Percentiles rank a stretch among this genome's conserved stretches.
phyloP scores from a whole-genome alignment of 2,329 filamentous ascomycete genomes.

The Aureobasidium mangrovei region DNA sequence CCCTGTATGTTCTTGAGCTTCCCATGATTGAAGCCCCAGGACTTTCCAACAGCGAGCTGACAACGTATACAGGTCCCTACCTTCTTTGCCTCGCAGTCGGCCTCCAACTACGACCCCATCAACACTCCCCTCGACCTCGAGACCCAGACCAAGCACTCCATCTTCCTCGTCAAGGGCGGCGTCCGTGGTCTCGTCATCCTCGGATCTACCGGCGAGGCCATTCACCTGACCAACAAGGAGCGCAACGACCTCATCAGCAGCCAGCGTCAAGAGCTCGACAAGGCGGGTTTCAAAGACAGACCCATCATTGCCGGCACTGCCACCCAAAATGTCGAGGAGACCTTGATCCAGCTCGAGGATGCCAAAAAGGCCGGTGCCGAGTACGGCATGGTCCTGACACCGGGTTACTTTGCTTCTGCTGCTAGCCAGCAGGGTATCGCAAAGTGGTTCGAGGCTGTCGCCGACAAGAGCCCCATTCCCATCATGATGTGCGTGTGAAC shows the following conservation, averaged over 20 bases:
- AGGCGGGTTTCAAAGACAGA: slow-evolving; percentile 48
- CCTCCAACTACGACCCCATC: slow-evolving; percentile 36
- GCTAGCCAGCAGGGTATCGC: slow-evolving; percentile 51
- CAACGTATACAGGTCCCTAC: slow-evolving; percentile 41
- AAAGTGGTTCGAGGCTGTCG: slow-evolving; percentile 54
- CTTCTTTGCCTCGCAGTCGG: slow-evolving; percentile 48
- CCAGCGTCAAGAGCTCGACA: slow-evolving; percentile 47
- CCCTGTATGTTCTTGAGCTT: slow-evolving; percentile 27
- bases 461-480: slow-evolving; percentile 50
- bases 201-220: slow-evolving; percentile 56
- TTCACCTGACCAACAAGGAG: slow-evolving; percentile 52
- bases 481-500: slow-evolving; percentile 46
- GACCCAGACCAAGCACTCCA: slow-evolving; percentile 49
- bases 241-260: slow-evolving; percentile 47
- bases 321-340: slow-evolving; percentile 54
- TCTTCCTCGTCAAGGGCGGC: slow-evolving; percentile 53
- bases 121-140: slow-evolving; percentile 48
- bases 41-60: background rate
- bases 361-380: slow-evolving; percentile 50
- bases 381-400: slow-evolving; percentile 55
- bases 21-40: background rate
- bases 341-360: slow-evolving; percentile 47
- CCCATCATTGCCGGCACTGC: slow-evolving; percentile 56
- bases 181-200: slow-evolving; percentile 54
- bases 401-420: slow-evolving; percentile 55